These are phyloP conservation scores for Penicillium robsamsonii DNA, from an alignment of 495 filamentous ascomycete species.

Conservation along the genomic window DNA sequence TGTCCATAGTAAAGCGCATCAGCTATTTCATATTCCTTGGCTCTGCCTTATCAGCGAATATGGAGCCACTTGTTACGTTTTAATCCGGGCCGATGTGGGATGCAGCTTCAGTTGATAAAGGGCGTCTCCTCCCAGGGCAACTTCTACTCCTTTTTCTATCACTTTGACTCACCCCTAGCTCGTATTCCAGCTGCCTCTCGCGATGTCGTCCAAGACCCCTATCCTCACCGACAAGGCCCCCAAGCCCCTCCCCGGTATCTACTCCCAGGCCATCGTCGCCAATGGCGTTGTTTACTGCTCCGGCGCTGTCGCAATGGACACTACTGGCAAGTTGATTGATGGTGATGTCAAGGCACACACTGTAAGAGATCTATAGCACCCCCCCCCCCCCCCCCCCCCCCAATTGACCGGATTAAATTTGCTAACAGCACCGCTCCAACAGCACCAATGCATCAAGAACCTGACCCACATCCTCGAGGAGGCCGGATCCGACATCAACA, in stretches of 20 bases:
- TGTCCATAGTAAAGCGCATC: background rate
- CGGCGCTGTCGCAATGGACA: constrained; percentile 48
- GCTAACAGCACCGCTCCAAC: background rate
- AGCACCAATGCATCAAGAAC: constrained; percentile 58
- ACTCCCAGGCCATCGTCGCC: constrained; percentile 56
- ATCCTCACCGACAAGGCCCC: constrained; percentile 53
- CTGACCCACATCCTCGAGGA: constrained; percentile 63
- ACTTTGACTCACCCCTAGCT: background rate
- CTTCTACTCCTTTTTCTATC: background rate
- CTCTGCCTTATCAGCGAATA: background rate
- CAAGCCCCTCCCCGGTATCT: constrained; percentile 50
- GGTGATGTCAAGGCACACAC: constrained; percentile 52
- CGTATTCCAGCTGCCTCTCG: background rate
- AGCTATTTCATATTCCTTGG: background rate
- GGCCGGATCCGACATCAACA: constrained; percentile 58
- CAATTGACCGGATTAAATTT: background rate
- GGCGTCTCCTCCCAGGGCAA: background rate
- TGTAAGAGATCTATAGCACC: constrained; percentile 24
- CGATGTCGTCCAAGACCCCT: constrained; percentile 32
- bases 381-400: too few relatives aligned
- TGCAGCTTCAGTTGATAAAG: constrained; percentile 4
- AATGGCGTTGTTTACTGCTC: constrained; percentile 60
- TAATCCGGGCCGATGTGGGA: background rate
- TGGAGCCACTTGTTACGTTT: constrained; percentile 1
- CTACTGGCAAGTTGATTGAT: constrained; percentile 43